Conservation (phyloP, 78 protist species). For the Diacronema lutheri region DNA sequence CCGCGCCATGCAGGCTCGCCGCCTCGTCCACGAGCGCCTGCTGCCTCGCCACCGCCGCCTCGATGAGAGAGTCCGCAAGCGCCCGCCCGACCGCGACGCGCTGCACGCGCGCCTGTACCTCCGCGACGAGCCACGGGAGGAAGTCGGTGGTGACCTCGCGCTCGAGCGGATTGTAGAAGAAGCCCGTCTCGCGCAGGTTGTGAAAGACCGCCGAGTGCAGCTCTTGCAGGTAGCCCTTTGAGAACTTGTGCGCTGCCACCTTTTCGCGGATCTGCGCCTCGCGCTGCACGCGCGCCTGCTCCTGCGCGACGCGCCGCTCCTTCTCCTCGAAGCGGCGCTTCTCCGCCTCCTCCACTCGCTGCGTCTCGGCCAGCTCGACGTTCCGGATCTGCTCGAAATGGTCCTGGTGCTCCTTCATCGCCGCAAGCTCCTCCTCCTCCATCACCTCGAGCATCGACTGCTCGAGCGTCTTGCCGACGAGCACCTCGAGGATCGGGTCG, state of each 20-base stretch:
- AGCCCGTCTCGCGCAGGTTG: conserved; percentile 44
- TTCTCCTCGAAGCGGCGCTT: conserved; percentile 70
- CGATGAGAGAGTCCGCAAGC: conserved; percentile 18
- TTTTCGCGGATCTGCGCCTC: conserved; percentile 40
- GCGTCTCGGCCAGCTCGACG: conserved; percentile 67
- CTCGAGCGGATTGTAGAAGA: conserved; percentile 63
- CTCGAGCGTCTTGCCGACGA: conserved; percentile 81
- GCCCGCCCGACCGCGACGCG: background rate
- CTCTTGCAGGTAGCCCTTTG: conserved; percentile 43
- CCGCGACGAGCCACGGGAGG: conserved; percentile 69
- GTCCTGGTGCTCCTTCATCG: conserved; percentile 56
- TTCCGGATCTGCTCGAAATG: conserved; percentile 57
- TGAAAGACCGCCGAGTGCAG: conserved; percentile 47
- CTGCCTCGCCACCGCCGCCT: background rate
- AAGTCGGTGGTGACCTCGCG: conserved; percentile 54
- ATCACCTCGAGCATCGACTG: conserved; percentile 74
- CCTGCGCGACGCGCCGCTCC: conserved; percentile 54
- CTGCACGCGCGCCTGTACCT: background rate
- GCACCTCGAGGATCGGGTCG: conserved; percentile 82
- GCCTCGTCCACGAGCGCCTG: background rate
- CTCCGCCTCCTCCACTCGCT: conserved; percentile 79
- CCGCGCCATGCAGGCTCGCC: no score
- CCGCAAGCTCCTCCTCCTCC: conserved; percentile 83
- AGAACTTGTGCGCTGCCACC: conserved; percentile 42
- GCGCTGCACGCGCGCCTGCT: background rate